Evolutionary conservation across 2,329 filamentous ascomycete species (phyloP), one percentile per base, ranked within the genome.

Genomic region (Aureobasidium sp.): DNA sequence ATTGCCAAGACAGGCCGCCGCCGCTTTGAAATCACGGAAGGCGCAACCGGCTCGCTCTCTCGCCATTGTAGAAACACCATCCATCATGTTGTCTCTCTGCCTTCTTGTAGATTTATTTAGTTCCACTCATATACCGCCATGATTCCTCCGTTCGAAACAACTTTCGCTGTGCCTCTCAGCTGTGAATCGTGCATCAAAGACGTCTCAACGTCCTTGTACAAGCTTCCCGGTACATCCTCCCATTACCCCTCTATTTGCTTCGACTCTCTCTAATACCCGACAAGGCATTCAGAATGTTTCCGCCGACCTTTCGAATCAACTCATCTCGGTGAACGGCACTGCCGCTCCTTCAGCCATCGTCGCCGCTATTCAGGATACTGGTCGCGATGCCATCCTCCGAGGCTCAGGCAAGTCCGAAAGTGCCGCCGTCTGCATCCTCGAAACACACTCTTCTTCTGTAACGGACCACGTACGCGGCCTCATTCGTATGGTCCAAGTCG

Each of bases 381-480:
- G 94, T 58, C 86, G 91, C 70, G 93, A 97, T 83, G 93, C 93
- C 49, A 97, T 99, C 70, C 78, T 99, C 62, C 87, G 94, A 67
- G 94, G 94, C 61, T 92, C 89, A 63, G 94, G 94, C 65, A 83
- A 82, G 68, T 87, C 90, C 71, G 87, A 97, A 76, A 90, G 90
- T 92, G 90, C 91, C 34, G 91, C 93, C 48, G 94, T 99, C 47
- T 96, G 92, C 76, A 97, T 99, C 70, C 85, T 99, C 64, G 94
- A 99, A 79, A 95, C 91, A 62, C 86, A 90, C 70, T 82, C 86
- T 49, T 77, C 75, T 41, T 74, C 75, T 62, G 82, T 86, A 61
- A 73, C 78, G 66, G 82, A 87, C 69, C 81, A 89, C 68, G 91
- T 99, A 58, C 85, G 90, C 67, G 94, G 94, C 32, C 79, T 99